Base-by-base conservation (phyloP, 2,329 filamentous ascomycete species). In the Fusarium veterinarium region DNA sequence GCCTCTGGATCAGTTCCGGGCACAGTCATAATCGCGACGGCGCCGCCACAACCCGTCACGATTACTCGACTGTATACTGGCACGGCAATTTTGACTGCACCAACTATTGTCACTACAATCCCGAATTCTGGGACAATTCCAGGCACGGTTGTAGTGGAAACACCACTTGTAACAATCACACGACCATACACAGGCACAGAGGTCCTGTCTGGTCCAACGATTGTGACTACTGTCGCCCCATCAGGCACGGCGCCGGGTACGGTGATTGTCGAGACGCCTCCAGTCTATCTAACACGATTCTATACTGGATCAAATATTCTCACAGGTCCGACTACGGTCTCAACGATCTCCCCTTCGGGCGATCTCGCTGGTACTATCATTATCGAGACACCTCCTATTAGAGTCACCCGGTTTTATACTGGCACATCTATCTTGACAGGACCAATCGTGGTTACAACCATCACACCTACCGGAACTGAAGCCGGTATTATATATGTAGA, bases 371-470 rank as follows among this genome's bases (percentile, higher is more conserved):
- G 30, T 5, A 57, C 55, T 3, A 28, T 45, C 16, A 37, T 66
- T 11, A 20, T 67, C 2, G 64, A 65, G 16, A 67, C 64, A 23
- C 64, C 63, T 3, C 60, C 63, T 1, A 44, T 65, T 1, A 65
- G 49, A 6, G 40, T 33, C 8, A 67, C 61, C 10, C 44, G 51
- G 3, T 30, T 30, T 10, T 67, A 28, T 28, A 28, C 28, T 28
- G 28, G 28, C 28, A 28, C 28, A 8, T 28, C 28, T 8, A 28
- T 28, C 28, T 28, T 28, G 28, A 28, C 28, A 28, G 28, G 28
- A 8, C 28, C 28, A 28, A 28, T 28, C 28, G 28, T 28, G 28
- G 46, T 52, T 10, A 19, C 57, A 16, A 64, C 61, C 7, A 28
- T 64, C 2, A 16, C 11, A 3, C 56, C 61, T 3, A 45, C 61